Evolutionary conservation across 1,284 basidiomycete genomes (phyloP), one percentile per base, ranked within the genome.

Genomic region (Papiliotrema fonsecae): DNA sequence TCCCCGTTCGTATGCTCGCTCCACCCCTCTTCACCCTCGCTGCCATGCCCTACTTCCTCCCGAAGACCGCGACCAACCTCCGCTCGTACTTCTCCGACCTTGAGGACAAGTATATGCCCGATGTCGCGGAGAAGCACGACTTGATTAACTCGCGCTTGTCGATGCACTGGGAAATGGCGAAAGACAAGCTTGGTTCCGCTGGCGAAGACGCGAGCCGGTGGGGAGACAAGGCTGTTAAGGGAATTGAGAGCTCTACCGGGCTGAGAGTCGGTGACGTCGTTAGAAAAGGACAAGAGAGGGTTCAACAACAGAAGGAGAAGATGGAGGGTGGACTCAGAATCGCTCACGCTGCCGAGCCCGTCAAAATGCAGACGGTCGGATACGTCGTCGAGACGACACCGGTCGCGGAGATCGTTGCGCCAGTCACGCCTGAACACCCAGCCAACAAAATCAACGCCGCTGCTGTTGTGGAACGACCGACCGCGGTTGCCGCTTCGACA

Each of bases 41-140:
- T 47, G 82, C 88, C 30, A 75, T 83, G 50, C 77, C 81, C 53
- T 83, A 90, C 71, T 89, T 90, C 80, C 80, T 91, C 31, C 88
- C 89, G 6, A 78, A 83, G 64, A 88, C 87, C 6, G 79, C 85
- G 2, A 64, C 75, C 50, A 90, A 89, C 64, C 71, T 92, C 54
- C 77, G 80, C 13, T 67, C 61, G 1, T 89, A 87, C 75, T 65
- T 83, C 41, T 79, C 80, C 35, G 77, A 77, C n/a, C 75, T 90
- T 45, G 89, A 92, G 73, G 82, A 84, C 34, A 71, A 72, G 7
- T 81, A 88, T 65, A 73, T 81, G 55, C 89, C 89, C 5, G 73
- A 76, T 1, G 60, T 87, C 16, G 82, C 87, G 1, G 75, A 83
- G 56, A 81, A 81, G 54, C 85, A 89, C 64, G 82, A 81, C 45